Percentiles rank a stretch among this genome's conserved stretches.
phyloP scores from a whole-genome alignment of 768 basidiomycete species.

The Mycena vulgaris region DNA sequence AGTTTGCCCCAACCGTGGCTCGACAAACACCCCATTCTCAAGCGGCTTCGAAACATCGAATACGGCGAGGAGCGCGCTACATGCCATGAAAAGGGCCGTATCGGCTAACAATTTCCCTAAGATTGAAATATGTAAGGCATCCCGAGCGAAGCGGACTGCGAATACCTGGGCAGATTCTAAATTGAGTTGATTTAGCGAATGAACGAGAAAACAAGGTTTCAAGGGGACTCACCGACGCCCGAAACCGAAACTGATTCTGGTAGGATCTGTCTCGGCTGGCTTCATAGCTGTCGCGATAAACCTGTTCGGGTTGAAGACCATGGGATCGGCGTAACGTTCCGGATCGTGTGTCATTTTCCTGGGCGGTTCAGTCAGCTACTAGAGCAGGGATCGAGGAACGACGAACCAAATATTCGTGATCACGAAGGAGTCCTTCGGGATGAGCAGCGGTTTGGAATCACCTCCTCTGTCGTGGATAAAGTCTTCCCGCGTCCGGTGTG shows the following conservation, averaged over 20 bases:
- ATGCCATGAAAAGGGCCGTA: too few relatives aligned
- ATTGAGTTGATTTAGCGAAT: too few relatives aligned
- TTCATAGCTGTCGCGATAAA: constrained; percentile 10
- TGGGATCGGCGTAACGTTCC: constrained; percentile 19
- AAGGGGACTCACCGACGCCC: constrained; percentile 19
- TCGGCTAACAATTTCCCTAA: too few relatives aligned
- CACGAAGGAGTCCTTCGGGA: constrained; percentile 19
- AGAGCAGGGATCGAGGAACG: background rate
- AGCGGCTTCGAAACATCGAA: too few relatives aligned
- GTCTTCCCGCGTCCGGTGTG: constrained; percentile 18
- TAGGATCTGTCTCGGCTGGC: constrained; percentile 19
- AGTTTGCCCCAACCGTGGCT: too few relatives aligned
- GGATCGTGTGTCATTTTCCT: constrained; percentile 41
- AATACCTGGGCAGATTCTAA: too few relatives aligned
- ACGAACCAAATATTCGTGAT: constrained; percentile 29
- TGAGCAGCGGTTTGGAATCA: background rate
- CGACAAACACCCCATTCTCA: too few relatives aligned
- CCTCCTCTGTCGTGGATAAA: constrained; percentile 2
- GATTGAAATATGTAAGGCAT: too few relatives aligned
- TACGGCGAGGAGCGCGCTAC: too few relatives aligned
- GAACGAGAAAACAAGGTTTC: too few relatives aligned
- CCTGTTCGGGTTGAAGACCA: constrained; percentile 31
- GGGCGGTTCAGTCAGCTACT: background rate
- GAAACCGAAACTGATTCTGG: constrained; percentile 16
- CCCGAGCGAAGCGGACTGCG: too few relatives aligned